These are phyloP conservation scores for Pseudogymnoascus destructans DNA, from an alignment of 2,329 filamentous ascomycete species.

Conservation along the genomic window DNA sequence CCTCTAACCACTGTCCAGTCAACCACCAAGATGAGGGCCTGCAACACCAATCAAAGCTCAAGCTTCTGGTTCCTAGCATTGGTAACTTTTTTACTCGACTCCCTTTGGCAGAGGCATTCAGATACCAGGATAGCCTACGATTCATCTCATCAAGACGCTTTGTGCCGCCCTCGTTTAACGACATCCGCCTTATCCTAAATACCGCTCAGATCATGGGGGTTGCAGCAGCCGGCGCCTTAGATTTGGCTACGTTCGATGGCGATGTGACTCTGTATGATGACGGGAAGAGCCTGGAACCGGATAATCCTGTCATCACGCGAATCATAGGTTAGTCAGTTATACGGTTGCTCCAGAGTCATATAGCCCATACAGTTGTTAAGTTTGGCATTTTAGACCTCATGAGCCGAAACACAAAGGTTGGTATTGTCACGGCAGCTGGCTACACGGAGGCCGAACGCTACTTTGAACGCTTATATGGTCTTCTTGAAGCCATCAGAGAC, in stretches of 20 bases:
- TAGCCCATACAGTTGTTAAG: background rate
- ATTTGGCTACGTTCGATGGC: conserved; percentile 91
- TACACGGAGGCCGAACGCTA: conserved; percentile 83
- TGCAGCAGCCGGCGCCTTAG: conserved; percentile 57
- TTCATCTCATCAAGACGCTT: conserved; percentile 86
- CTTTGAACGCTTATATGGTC: conserved; percentile 72
- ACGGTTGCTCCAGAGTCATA: conserved; percentile 11
- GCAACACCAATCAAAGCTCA: conserved; percentile 72
- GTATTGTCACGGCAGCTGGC: conserved; percentile 91
- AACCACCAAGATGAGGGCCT: conserved; percentile 52
- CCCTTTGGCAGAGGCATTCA: conserved; percentile 78
- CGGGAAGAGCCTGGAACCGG: conserved; percentile 61
- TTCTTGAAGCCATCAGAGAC: conserved; percentile 63
- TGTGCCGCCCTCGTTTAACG: conserved; percentile 94
- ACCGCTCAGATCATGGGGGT: conserved; percentile 89
- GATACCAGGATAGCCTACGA: conserved; percentile 72
- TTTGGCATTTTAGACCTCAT: conserved; percentile 54
- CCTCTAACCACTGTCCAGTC: conserved; percentile 35
- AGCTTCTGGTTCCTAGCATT: conserved; percentile 78
- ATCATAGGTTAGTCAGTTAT: conserved; percentile 34
- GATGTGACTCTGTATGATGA: conserved; percentile 95
- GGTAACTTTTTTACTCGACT: conserved; percentile 90
- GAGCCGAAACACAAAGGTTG: conserved; percentile 65
- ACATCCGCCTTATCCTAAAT: conserved; percentile 84
- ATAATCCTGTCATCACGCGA: conserved; percentile 62